Conservation (phyloP, 139 green algal species). For the Deuterostichococcus epilithicus region DNA sequence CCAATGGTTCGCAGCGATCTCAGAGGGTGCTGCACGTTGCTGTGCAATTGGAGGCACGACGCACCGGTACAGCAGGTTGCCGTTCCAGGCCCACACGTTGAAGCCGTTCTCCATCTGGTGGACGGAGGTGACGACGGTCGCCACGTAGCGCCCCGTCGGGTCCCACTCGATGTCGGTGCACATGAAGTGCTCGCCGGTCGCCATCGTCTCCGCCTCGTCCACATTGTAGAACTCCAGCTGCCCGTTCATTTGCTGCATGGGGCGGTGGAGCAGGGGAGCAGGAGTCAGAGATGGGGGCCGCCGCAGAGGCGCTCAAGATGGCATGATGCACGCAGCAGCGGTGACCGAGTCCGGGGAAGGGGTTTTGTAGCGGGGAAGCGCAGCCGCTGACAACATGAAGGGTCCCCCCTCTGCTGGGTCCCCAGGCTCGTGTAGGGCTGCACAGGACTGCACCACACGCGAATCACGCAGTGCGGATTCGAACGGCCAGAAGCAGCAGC, state of each 20-base stretch:
- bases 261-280: too few species aligned
- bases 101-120: slow-evolving; percentile 98
- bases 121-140: slow-evolving; percentile 76
- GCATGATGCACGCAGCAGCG: too few species aligned
- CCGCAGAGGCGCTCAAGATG: too few species aligned
- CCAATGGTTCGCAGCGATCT: too few species aligned
- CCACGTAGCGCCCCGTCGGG: slow-evolving; percentile 88
- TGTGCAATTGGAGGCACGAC: neutral
- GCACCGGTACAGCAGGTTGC: slow-evolving; percentile 80
- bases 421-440: too few species aligned
- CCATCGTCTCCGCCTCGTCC: slow-evolving; percentile 82
- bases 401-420: too few species aligned
- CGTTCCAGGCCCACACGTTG: slow-evolving; percentile 91
- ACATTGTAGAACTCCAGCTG: slow-evolving; percentile 97
- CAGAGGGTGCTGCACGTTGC: neutral
- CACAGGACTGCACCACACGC: too few species aligned
- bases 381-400: too few species aligned
- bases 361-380: too few species aligned
- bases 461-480: too few species aligned
- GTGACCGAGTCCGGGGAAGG: too few species aligned
- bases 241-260: slow-evolving; percentile 72
- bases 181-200: slow-evolving; percentile 94
- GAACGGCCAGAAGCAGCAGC: too few species aligned
- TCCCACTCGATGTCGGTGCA: slow-evolving; percentile 92
- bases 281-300: neutral